Evolutionary conservation across 495 filamentous ascomycete species (phyloP), one percentile per base, ranked within the genome.

Genomic region (Podospora anserina): DNA sequence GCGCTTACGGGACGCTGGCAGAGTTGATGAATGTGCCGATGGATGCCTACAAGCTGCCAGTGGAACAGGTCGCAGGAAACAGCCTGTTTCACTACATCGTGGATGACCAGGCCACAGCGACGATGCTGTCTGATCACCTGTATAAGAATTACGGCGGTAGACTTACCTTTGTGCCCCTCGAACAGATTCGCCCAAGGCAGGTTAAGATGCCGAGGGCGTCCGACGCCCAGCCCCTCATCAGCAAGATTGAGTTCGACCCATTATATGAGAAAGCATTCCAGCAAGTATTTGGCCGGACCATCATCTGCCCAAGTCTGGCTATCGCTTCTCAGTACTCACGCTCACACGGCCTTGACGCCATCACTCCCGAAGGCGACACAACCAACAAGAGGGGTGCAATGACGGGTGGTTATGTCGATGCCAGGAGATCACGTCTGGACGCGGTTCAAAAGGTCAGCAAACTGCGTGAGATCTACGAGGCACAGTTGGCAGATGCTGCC

Each of bases 61-160:
- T 97, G 18, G 95, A 99, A 76, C 91, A 95, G 49, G 95, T 93
- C 4, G 96, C 93, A 9, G 96, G 95, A 5, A 89, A 90, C 69
- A 96, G 92, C 76, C 82, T 99, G 7, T 99, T 99, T 79, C 92
- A 99, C 79, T 96, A 96, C 72, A 92, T 99, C 27, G 93, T 97
- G 59, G 95, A 99, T 76, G 96, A 89, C 54, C 94, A 94, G 65
- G 87, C 90, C 53, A 97, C 94, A 2, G 93, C 93, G 0, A 91
- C 92, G 0, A 86, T 86, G 64, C 88, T 96, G 18, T 83, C 93
- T 16, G 90, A 94, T 71, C 85, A 90, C 16, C 82, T 99, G 23
- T 88, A 93, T 74, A 91, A 90, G 64, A 87, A 89, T 66, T 89
- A 87, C 66, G 87, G 90, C 19, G 95, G 95, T n/a, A 88, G 95